phyloP scores from a whole-genome alignment of 495 filamentous ascomycete genomes.

The Lasiosphaeriaceae sp. region DNA sequence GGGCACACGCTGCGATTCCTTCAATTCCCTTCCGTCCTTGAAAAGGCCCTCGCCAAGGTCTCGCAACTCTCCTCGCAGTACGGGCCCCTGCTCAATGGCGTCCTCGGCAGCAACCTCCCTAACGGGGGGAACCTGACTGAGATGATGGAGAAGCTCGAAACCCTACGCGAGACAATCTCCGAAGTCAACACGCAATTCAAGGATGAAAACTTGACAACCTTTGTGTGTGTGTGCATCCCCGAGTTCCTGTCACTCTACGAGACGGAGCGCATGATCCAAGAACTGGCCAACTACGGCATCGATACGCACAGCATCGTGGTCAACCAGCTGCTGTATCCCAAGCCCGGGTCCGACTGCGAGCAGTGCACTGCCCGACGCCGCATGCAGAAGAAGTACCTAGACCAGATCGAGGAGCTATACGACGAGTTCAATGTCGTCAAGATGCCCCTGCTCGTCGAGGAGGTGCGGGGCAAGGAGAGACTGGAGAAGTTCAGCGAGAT shows the following conservation, averaged over 20 bases:
- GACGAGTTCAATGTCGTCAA: conserved; percentile 99
- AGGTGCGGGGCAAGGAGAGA: conserved; percentile 91
- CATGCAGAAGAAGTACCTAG: conserved; percentile 99
- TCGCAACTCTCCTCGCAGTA: conserved; percentile 92
- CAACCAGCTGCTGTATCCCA: conserved; percentile 95
- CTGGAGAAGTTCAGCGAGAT: conserved; percentile 92
- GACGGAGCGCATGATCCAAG: conserved; percentile 99
- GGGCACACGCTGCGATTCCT: conserved; percentile 98
- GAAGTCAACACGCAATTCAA: conserved; percentile 99
- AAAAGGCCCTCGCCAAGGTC: conserved; percentile 95
- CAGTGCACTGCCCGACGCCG: conserved; percentile 92
- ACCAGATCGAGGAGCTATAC: conserved; percentile 98
- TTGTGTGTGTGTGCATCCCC: conserved; percentile 97
- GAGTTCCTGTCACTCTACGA: conserved; percentile 98
- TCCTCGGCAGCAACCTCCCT: conserved; percentile 82
- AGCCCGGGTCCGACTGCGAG: conserved; percentile 78
- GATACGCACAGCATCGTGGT: conserved; percentile 97
- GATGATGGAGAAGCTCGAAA: conserved; percentile 90
- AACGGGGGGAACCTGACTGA: conserved; percentile 88
- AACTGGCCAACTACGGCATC: conserved; percentile 87
- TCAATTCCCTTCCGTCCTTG: conserved; percentile 95
- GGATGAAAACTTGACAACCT: conserved; percentile 91
- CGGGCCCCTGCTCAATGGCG: conserved; percentile 90
- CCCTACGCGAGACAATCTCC: conserved; percentile 82
- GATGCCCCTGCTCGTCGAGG: conserved; percentile 92